Evolutionary conservation across 208 protist species (phyloP).

Genomic region (Naegleria gruberi): DNA sequence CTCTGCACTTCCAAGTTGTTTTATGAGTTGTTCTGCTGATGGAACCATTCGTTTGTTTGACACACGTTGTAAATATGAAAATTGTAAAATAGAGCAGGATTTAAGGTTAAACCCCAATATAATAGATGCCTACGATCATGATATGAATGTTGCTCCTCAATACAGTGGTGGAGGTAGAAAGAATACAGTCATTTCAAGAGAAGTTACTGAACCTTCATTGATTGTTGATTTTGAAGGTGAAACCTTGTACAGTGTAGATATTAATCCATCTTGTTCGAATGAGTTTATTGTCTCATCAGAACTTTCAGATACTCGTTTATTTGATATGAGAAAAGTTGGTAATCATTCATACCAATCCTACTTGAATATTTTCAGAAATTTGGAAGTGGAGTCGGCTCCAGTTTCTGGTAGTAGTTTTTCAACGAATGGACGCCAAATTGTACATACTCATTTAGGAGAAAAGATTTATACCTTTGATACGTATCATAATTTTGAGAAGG

Average conservation of each 20-base stretch:
- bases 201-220: neutral
- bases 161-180: neutral
- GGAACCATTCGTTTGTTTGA: neutral
- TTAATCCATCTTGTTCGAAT: neutral
- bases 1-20: neutral
- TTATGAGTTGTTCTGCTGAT: neutral
- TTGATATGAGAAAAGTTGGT: neutral
- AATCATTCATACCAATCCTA: neutral
- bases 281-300: neutral
- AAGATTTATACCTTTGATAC: neutral
- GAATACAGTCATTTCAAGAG: neutral
- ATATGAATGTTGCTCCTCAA: neutral
- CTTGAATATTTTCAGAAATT: neutral
- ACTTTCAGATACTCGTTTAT: neutral
- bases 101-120: neutral
- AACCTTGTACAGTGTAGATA: neutral
- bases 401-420: neutral
- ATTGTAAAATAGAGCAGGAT: neutral
- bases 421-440: neutral
- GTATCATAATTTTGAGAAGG: neutral
- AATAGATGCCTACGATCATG: neutral
- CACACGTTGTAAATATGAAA: neutral
- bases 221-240: neutral
- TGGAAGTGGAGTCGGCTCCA: neutral
- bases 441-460: neutral